Base-by-base conservation (phyloP, 2,329 filamentous ascomycete genomes). In the Lachnellula arida region DNA sequence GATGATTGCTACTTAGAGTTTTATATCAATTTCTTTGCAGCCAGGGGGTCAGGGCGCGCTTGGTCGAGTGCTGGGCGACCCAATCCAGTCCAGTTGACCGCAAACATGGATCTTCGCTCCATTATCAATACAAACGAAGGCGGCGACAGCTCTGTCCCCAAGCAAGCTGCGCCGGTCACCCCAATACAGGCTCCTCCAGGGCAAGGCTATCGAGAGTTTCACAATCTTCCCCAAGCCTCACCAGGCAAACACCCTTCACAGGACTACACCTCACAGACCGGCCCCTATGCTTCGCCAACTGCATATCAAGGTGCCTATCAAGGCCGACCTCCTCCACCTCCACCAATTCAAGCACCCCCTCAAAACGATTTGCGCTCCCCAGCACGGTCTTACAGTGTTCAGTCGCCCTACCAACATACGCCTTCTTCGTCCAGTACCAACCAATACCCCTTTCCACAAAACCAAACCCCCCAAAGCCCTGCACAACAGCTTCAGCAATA, bases 91-190 rank as follows among this genome's bases (percentile, higher is more conserved):
- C 25, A 28, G 25, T 28, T 28, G 25, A 57, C 62, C 66, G 65
- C 67, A 67, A 69, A 67, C 66, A 79, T 80, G 77, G 77, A 80
- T 70, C 73, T 80, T 67, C 74, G 76, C 68, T 77, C 75, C 54
- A 79, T 80, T 64, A 76, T 80, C 72, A 79, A 79, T 67, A 74
- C 57, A 28, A 28, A 28, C 25, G 68, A 70, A 60, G 66, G 63
- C 55, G 67, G 63, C 15, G 67, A 68, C 53, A 56, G 53, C 53
- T 62, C 62, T 42, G 58, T 55, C 54, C 51, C 60, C 42, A 63
- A 67, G 57, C 64, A 61, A 58, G 58, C 63, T 49, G 55, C 65
- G n/a, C 68, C 69, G 37, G 64, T 67, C 19, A 70, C 68, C 54
- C 67, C 68, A 43, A 60, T 64, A 2, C 67, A 70, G 52, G 56